phyloP scores from a whole-genome alignment of 1,284 basidiomycete species.

The Moesziomyces parantarcticus region DNA sequence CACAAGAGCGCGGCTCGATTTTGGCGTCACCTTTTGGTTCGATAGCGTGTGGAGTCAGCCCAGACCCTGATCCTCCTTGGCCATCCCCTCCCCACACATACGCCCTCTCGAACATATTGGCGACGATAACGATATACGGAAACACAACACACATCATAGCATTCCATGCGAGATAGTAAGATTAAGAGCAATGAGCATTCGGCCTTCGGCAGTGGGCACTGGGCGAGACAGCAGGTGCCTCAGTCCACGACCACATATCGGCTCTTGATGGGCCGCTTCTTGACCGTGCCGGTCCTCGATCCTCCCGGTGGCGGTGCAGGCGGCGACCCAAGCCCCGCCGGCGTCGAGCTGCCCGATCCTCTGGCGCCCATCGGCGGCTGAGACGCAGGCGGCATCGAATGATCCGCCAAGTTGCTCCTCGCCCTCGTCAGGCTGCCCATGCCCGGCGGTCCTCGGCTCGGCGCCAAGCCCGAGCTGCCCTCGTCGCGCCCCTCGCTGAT shows the following conservation, averaged over 20 bases:
- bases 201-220: too few relatives aligned
- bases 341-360: slow-evolving; percentile 17
- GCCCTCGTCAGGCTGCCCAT: slow-evolving; percentile 34
- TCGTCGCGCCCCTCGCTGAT: slow-evolving; percentile 44
- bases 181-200: too few relatives aligned
- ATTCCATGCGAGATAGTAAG: background rate
- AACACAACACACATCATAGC: too few relatives aligned
- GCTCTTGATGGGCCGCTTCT: slow-evolving; percentile 65
- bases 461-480: slow-evolving; percentile 31
- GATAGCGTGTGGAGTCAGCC: too few relatives aligned
- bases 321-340: slow-evolving; percentile 24
- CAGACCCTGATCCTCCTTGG: too few relatives aligned
- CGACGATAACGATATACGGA: too few relatives aligned
- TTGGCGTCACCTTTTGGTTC: too few relatives aligned
- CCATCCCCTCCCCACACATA: too few relatives aligned
- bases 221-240: background rate
- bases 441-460: slow-evolving; percentile 19
- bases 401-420: slow-evolving; percentile 59
- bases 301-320: slow-evolving; percentile 46
- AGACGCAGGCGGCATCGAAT: slow-evolving; percentile 52
- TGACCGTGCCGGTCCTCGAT: slow-evolving; percentile 41
- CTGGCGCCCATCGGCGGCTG: slow-evolving; percentile 44
- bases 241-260: slow-evolving; percentile 65
- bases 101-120: too few relatives aligned
- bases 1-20: too few relatives aligned